phyloP scores from a whole-genome alignment of 139 green algal genomes.

The Tetraselmis striata region DNA sequence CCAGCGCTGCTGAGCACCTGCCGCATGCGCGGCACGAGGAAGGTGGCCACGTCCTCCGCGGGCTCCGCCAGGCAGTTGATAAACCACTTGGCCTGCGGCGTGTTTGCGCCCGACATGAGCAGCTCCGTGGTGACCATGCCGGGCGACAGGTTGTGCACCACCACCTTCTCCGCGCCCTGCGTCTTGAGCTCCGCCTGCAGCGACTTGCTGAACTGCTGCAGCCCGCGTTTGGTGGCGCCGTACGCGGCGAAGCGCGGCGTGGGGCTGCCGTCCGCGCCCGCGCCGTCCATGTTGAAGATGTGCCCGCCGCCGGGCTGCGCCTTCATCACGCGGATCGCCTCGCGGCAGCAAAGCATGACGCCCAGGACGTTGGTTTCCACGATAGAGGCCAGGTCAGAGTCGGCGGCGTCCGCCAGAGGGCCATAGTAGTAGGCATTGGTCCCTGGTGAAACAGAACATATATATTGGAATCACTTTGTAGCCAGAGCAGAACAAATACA shows the following conservation, averaged over 20 bases:
- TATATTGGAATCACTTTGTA: slow-evolving; percentile 67
- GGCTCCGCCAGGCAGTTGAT: slow-evolving; percentile 89
- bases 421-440: slow-evolving; percentile 84
- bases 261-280: slow-evolving; percentile 34
- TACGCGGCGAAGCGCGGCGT: slow-evolving; percentile 83
- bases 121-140: slow-evolving; percentile 94
- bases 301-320: slow-evolving; percentile 73
- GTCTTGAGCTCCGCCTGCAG: slow-evolving; percentile 56
- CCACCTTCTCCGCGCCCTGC: slow-evolving; percentile 60
- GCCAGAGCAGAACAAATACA: not conserved
- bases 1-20: slow-evolving; percentile 37
- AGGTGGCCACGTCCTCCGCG: slow-evolving; percentile 55
- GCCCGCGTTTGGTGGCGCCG: slow-evolving; percentile 83
- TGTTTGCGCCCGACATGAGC: slow-evolving; percentile 77
- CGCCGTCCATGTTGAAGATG: slow-evolving; percentile 92
- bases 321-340: slow-evolving; percentile 82
- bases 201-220: slow-evolving; percentile 75
- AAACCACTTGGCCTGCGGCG: slow-evolving; percentile 79
- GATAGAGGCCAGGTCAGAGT: slow-evolving; percentile 68
- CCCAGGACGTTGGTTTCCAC: slow-evolving; percentile 89
- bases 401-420: slow-evolving; percentile 51
- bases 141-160: slow-evolving; percentile 78
- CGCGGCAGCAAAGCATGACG: slow-evolving; percentile 80
- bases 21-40: slow-evolving; percentile 76
- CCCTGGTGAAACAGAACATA: too few species aligned